A percentile compares a stretch with the other conserved stretches of the same genome.
Evolutionary conservation across 129 eudicot genomes (phyloP).

Genomic region (Dittrichia graveolens): DNA sequence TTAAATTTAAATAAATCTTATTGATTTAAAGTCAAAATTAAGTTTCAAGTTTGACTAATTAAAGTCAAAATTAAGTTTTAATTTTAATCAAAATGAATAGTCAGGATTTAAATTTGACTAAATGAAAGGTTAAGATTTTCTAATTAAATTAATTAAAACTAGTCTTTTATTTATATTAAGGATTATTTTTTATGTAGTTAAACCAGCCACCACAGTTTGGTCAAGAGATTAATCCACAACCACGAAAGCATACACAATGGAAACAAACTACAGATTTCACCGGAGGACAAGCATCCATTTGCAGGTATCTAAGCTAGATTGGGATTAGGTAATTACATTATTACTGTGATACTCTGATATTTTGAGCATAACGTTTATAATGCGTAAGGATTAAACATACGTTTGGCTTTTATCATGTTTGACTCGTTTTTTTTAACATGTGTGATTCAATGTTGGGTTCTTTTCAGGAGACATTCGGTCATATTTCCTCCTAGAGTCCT

Average conservation of each 20-base stretch:
- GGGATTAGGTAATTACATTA: too few species aligned
- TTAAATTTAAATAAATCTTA: too few species aligned
- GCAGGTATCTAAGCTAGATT: constrained; percentile 41
- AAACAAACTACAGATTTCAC: constrained; percentile 61
- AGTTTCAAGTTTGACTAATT: too few species aligned
- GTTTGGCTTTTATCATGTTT: background rate
- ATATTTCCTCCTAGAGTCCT: constrained; percentile 50
- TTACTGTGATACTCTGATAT: too few species aligned
- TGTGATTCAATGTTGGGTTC: background rate
- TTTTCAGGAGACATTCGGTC: constrained; percentile 48
- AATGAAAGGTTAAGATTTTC: too few species aligned
- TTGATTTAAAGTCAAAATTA: too few species aligned
- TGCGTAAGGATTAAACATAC: background rate
- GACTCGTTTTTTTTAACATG: background rate
- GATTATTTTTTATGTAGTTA: constrained; percentile 61
- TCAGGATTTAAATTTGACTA: too few species aligned
- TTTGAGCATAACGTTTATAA: too few species aligned
- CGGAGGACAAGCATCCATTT: constrained; percentile 57
- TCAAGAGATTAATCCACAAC: constrained; percentile 68
- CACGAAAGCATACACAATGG: constrained; percentile 87
- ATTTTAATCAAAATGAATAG: too few species aligned
- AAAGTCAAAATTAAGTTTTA: too few species aligned
- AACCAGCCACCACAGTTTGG: constrained; percentile 50
- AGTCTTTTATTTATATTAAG: too few species aligned
- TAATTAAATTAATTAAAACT: too few species aligned